Conservation (phyloP, 495 filamentous ascomycete species). For the Trichoderma gamsii region DNA sequence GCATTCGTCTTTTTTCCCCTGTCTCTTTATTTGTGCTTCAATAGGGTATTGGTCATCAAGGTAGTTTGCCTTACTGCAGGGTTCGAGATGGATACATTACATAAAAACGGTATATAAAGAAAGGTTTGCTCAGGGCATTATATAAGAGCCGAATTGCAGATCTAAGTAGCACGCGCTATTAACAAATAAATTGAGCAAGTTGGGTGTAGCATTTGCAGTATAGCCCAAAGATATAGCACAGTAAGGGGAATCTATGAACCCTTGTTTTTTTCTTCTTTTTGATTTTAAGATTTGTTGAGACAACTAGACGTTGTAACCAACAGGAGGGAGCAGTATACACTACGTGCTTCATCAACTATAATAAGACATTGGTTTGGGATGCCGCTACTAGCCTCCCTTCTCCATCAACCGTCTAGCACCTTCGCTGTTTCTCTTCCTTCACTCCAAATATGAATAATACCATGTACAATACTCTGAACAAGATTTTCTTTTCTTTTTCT, state of each 20-base stretch:
- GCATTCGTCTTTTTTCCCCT: not conserved
- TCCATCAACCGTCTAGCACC: conserved; percentile 7
- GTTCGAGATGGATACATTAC: conserved; percentile 1
- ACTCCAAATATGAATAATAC: not conserved
- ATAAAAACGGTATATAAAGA: not conserved
- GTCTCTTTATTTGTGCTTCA: not conserved
- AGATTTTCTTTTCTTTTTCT: conserved; percentile 14
- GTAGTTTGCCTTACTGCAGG: not conserved
- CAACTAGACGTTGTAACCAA: not conserved
- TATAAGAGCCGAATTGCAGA: not conserved
- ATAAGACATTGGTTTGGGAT: not conserved
- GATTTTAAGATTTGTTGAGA: not conserved
- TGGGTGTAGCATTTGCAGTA: not conserved
- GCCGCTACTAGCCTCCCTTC: conserved; percentile 2
- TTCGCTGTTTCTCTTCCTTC: not conserved
- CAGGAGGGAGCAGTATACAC: conserved; percentile 11
- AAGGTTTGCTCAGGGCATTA: not conserved
- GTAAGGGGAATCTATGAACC: not conserved
- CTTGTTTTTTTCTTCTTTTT: not conserved
- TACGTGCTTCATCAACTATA: conserved; percentile 1
- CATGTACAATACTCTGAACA: conserved; percentile 1
- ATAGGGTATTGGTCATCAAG: not conserved
- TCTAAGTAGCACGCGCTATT: not conserved
- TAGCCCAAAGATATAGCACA: not conserved
- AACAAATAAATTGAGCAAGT: not conserved